These are phyloP conservation scores for Pneumocystis murina DNA, from an alignment of 1,139 yeast species.

Conservation along the genomic window DNA sequence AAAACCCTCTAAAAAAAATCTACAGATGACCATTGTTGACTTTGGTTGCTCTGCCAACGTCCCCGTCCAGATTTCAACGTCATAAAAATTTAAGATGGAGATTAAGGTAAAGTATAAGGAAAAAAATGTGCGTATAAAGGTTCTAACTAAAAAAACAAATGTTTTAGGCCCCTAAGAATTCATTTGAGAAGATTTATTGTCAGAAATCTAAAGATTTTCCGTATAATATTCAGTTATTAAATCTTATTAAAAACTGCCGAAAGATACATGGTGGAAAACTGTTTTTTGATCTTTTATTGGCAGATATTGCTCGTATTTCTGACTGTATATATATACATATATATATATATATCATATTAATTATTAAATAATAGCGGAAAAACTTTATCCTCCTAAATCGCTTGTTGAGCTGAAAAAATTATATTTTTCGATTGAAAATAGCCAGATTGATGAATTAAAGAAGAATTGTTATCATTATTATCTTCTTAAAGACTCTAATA, in stretches of 20 bases:
- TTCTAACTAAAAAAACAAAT: no score
- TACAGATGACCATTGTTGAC: neutral
- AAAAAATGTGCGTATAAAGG: neutral
- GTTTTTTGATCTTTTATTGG: neutral
- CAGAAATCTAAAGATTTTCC: neutral
- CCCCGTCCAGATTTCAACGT: neutral
- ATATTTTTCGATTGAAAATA: neutral
- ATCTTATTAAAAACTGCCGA: neutral
- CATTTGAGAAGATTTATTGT: neutral
- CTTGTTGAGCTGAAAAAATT: neutral
- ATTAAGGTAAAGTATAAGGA: neutral
- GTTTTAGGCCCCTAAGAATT: neutral
- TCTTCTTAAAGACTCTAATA: neutral
- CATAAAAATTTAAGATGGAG: neutral
- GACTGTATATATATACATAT: neutral
- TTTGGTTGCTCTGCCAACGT: neutral
- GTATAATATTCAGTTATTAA: neutral
- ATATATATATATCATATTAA: no score
- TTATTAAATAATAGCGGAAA: neutral
- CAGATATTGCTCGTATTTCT: neutral
- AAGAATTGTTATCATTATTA: neutral
- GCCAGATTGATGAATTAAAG: neutral
- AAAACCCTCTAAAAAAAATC: neutral
- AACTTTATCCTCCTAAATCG: constrained; percentile 1
- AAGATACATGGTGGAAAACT: neutral